Conservation (phyloP, 2,329 filamentous ascomycete genomes). For the Colletotrichum phormii region DNA sequence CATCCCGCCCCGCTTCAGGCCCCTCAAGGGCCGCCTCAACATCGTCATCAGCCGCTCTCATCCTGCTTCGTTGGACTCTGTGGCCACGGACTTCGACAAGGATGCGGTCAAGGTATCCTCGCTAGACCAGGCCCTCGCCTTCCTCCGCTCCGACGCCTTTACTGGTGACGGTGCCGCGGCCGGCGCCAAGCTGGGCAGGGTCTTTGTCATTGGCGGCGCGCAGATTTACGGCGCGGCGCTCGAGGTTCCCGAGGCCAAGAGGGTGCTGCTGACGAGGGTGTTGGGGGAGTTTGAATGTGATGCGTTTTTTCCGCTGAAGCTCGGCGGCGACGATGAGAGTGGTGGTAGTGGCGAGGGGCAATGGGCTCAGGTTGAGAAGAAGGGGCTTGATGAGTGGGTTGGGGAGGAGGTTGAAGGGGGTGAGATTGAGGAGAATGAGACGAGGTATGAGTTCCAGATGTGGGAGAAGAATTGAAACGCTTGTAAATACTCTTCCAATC, state of each 20-base stretch:
- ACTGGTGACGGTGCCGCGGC: slow-evolving; percentile 12
- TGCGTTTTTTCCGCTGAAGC: slow-evolving; percentile 74
- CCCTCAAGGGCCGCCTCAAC: slow-evolving; percentile 83
- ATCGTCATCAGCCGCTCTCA: slow-evolving; percentile 78
- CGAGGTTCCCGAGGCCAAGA: slow-evolving; percentile 63
- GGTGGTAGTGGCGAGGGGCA: not conserved
- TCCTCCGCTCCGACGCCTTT: slow-evolving; percentile 51
- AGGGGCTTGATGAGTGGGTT: slow-evolving; percentile 70
- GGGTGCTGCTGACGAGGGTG: slow-evolving; percentile 79
- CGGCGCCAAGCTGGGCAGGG: slow-evolving; percentile 58
- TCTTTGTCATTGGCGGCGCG: slow-evolving; percentile 91
- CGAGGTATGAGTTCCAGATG: slow-evolving; percentile 78
- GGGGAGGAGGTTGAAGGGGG: slow-evolving; percentile 72
- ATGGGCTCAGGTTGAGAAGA: slow-evolving; percentile 44
- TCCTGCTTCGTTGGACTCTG: slow-evolving; percentile 28
- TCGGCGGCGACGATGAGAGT: slow-evolving; percentile 54
- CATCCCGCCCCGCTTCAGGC: slow-evolving; percentile 82
- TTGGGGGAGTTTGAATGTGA: slow-evolving; percentile 79
- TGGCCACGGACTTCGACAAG: slow-evolving; percentile 42
- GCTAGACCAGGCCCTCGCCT: slow-evolving; percentile 67
- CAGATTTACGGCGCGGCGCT: slow-evolving; percentile 85
- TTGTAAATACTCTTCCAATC: not conserved
- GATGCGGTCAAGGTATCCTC: slow-evolving; percentile 70
- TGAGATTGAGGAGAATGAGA: slow-evolving; percentile 71
- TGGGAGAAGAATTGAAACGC: slow-evolving; percentile 66